Percentiles rank a stretch among this genome's conserved stretches.
phyloP scores from a whole-genome alignment of 2,329 filamentous ascomycete genomes.

The Chaetomiaceae sp. region DNA sequence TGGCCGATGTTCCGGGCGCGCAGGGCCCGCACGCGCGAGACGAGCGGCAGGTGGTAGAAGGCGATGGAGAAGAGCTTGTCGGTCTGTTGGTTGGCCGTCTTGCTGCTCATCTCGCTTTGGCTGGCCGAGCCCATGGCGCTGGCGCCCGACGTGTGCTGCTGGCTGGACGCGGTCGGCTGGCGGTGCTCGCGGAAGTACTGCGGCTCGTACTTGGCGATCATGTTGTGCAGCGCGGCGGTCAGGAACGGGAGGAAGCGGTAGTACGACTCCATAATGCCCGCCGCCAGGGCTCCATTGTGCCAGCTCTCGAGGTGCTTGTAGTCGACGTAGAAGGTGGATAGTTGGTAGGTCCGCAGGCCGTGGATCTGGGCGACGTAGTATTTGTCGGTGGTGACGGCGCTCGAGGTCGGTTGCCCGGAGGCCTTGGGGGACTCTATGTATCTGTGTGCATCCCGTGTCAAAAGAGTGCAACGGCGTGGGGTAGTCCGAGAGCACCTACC shows the following conservation, averaged over 20 bases:
- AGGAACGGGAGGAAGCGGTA: conserved; percentile 94
- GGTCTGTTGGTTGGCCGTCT: conserved; percentile 88
- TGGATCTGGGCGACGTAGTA: conserved; percentile 84
- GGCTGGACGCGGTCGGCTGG: conserved; percentile 73
- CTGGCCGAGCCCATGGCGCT: conserved; percentile 59
- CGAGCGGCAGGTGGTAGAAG: conserved; percentile 87
- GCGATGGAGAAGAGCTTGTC: conserved; percentile 93
- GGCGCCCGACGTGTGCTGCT: conserved; percentile 62
- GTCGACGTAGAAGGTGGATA: conserved; percentile 86
- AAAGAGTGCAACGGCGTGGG: background rate
- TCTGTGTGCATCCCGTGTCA: conserved; percentile 31
- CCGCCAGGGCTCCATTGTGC: conserved; percentile 75
- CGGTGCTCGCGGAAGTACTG: conserved; percentile 91
- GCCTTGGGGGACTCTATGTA: conserved; percentile 66
- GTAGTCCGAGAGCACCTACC: conserved; percentile 42
- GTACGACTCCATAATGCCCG: conserved; percentile 84
- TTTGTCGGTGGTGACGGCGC: conserved; percentile 69
- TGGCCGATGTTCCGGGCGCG: conserved; percentile 88
- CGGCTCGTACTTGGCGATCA: conserved; percentile 92
- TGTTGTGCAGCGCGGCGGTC: conserved; percentile 80
- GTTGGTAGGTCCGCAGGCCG: conserved; percentile 65
- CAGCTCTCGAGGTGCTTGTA: conserved; percentile 76
- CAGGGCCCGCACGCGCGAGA: conserved; percentile 79
- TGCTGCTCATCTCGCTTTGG: conserved; percentile 63
- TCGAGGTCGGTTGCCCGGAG: conserved; percentile 61